These are phyloP conservation scores for Basipetospora chlamydospora DNA, from an alignment of 2,329 filamentous ascomycete species.

Conservation along the genomic window DNA sequence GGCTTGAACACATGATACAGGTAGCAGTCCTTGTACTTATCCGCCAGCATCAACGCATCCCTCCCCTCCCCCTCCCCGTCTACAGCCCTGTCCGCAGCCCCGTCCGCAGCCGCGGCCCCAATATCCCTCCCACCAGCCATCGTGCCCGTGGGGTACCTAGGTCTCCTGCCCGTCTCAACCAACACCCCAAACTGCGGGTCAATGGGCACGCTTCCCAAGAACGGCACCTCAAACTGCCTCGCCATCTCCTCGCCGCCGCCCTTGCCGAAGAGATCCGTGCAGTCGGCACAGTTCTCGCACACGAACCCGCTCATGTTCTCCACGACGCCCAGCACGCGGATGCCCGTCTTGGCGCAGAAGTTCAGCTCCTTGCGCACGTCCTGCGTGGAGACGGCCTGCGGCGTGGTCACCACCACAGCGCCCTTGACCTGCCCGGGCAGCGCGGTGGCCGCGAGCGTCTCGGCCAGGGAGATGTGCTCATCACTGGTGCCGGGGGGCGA, in stretches of 20 bases:
- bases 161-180: slow-evolving; percentile 57
- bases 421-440: slow-evolving; percentile 58
- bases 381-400: slow-evolving; percentile 82
- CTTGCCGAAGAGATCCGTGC: slow-evolving; percentile 84
- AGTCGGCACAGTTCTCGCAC: slow-evolving; percentile 67
- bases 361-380: slow-evolving; percentile 93
- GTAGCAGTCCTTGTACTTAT: slow-evolving; percentile 61
- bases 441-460: slow-evolving; percentile 59
- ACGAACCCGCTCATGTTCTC: slow-evolving; percentile 96
- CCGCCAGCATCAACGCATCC: slow-evolving; percentile 32
- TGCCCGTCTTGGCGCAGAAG: slow-evolving; percentile 74
- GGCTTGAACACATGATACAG: slow-evolving; percentile 52
- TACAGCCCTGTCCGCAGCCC: slow-evolving; percentile 9
- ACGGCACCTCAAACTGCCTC: slow-evolving; percentile 66
- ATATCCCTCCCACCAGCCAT: slow-evolving; percentile 42
- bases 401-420: slow-evolving; percentile 89
- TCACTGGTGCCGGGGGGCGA: slow-evolving; percentile 93
- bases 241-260: slow-evolving; percentile 87
- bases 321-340: slow-evolving; percentile 72
- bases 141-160: slow-evolving; percentile 56
- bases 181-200: slow-evolving; percentile 83
- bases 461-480: slow-evolving; percentile 89
- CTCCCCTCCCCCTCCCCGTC: background rate
- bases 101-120: slow-evolving; percentile 14
- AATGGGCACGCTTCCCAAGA: slow-evolving; percentile 77